Conservation (phyloP, 2,329 filamentous ascomycete genomes). For the Zymoseptoria ardabiliae region DNA sequence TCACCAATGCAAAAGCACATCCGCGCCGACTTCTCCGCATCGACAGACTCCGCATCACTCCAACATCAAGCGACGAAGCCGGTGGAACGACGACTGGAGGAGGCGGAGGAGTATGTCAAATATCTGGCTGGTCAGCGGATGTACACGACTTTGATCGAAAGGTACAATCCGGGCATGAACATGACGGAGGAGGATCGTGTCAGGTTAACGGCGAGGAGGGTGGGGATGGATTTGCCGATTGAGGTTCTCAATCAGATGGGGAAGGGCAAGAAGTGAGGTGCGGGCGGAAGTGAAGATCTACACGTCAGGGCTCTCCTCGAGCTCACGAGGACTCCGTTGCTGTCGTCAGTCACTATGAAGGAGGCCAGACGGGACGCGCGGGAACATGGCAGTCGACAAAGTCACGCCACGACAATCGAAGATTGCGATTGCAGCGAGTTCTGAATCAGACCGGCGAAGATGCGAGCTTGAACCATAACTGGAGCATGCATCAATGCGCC, state of each 20-base stretch:
- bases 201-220: slow-evolving; percentile 71
- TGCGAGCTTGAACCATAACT: too few relatives aligned
- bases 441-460: too few relatives aligned
- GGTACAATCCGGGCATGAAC: slow-evolving; percentile 88
- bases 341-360: neutral
- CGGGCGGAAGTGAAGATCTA: neutral
- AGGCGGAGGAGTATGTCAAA: slow-evolving; percentile 70
- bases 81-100: slow-evolving; percentile 29
- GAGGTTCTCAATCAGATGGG: slow-evolving; percentile 32
- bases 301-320: neutral
- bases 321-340: neutral
- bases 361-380: neutral
- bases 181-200: slow-evolving; percentile 82
- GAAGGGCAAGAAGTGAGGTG: neutral
- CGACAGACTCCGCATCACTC: slow-evolving; percentile 33
- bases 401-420: neutral
- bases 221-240: slow-evolving; percentile 80
- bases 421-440: neutral
- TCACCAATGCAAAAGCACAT: slow-evolving; percentile 65
- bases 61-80: slow-evolving; percentile 20
- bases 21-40: slow-evolving; percentile 52
- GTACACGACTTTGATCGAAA: slow-evolving; percentile 73
- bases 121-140: slow-evolving; percentile 81
- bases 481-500: neutral
- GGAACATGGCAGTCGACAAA: neutral